Base-by-base conservation (phyloP, 2,329 filamentous ascomycete species). In the Alternaria sp. region DNA sequence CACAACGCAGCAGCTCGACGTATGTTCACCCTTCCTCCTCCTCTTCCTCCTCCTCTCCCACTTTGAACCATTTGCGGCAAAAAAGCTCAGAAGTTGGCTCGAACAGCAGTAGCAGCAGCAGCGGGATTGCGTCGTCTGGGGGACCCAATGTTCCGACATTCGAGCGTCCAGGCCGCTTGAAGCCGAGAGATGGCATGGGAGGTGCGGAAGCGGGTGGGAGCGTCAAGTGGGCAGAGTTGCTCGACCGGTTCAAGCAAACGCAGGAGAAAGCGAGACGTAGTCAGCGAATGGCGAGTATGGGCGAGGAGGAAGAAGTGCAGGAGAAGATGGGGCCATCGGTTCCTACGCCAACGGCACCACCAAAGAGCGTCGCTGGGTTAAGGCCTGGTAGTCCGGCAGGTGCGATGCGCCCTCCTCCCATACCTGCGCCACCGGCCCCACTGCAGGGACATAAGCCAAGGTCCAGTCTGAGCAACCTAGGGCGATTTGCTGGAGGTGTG, bases 201-300 rank as follows among this genome's bases (percentile, higher is more conserved):
- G 56, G 55, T 4, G 36, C 56, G 14, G 92, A 96, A 65, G 93
- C 97, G 54, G 87, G 46, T 29, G 56, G 86, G 53, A 88, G 87
- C 33, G 96, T 99, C 68, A 89, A 90, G 54, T 99, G 95, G 95
- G 87, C 86, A 3, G 95, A 99, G 69, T 83, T 99, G 34, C 84
- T 99, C 5, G 95, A 99, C 65, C 97, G 97, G 73, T 99, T 99
- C 79, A 91, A 91, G 66, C 87, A 85, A 51, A 94, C 96, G 2
- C 95, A 99, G 73, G 95, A 99, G 67, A 88, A 87, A 60, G 90
- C 93, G 5, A 86, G 93, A 54, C 85, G 92, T 52, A 83, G 86
- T 11, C 89, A 92, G 71, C 82, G 88, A 58, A 78, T 80, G 61
- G 76, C 78, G 0, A 76, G 80, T 61, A 72, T 76, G 52, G 76